Percentiles rank a stretch among this genome's conserved stretches.
These are phyloP conservation scores for Aspergillaceae sp. DNA, from an alignment of 2,329 filamentous ascomycete genomes.

Conservation along the genomic window DNA sequence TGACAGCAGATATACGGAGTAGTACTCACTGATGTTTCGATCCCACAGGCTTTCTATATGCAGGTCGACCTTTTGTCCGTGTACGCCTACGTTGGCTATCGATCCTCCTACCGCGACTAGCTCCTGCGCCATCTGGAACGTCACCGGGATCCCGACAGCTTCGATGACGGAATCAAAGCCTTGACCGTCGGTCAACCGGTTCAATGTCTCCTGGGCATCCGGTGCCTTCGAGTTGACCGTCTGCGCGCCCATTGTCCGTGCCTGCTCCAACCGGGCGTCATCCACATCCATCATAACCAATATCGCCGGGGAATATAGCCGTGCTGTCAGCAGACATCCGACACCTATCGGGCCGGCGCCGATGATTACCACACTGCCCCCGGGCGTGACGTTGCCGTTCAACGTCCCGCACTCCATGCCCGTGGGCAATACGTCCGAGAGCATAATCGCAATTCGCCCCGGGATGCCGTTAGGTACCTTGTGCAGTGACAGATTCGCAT, in stretches of 20 bases:
- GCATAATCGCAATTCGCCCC: constrained; percentile 19
- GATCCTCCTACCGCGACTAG: constrained; percentile 44
- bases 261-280: constrained; percentile 37
- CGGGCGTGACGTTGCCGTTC: constrained; percentile 43
- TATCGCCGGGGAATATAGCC: constrained; percentile 43
- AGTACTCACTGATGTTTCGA: constrained; percentile 39
- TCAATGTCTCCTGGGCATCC: constrained; percentile 29
- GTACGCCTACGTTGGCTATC: constrained; percentile 49
- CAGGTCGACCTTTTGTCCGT: constrained; percentile 42
- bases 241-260: constrained; percentile 41
- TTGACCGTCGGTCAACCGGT: constrained; percentile 38
- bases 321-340: constrained; percentile 42
- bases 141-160: constrained; percentile 45
- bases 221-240: constrained; percentile 27
- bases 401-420: constrained; percentile 45
- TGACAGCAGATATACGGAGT: not conserved
- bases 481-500: constrained; percentile 41
- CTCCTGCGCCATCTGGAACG: constrained; percentile 44
- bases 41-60: constrained; percentile 46
- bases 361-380: constrained; percentile 43
- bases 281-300: constrained; percentile 45
- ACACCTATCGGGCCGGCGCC: constrained; percentile 47
- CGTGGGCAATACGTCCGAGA: constrained; percentile 48
- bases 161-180: constrained; percentile 50
- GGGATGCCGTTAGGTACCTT: constrained; percentile 35